These are phyloP conservation scores for Odontarrhena argentea DNA, from an alignment of 345 rosid genomes.

Conservation along the genomic window DNA sequence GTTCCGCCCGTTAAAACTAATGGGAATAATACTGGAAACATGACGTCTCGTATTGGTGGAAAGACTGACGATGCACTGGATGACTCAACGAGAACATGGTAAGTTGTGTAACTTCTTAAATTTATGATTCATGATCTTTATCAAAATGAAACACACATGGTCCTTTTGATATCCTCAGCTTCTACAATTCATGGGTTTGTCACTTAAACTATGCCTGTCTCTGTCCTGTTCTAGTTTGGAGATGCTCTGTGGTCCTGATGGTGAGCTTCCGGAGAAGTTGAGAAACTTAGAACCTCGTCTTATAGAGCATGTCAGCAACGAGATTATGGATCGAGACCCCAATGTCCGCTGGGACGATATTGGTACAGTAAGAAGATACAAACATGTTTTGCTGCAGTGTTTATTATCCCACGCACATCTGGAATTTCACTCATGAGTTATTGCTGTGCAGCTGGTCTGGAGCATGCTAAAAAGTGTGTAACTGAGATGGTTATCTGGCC, in stretches of 20 bases:
- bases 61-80: constrained; percentile 79
- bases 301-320: constrained; percentile 96
- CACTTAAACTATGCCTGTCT: background rate
- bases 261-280: constrained; percentile 93
- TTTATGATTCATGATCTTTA: constrained; percentile 15
- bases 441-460: constrained; percentile 81
- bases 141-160: constrained; percentile 10
- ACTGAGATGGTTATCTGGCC: constrained; percentile 99
- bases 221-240: constrained; percentile 62
- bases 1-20: constrained; percentile 84
- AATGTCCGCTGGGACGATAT: constrained; percentile 97
- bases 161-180: background rate
- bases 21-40: constrained; percentile 64
- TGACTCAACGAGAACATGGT: constrained; percentile 90
- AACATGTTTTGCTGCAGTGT: constrained; percentile 7
- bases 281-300: constrained; percentile 96
- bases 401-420: constrained; percentile 17
- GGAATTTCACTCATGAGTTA: constrained; percentile 34
- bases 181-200: background rate
- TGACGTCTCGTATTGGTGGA: constrained; percentile 66
- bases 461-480: constrained; percentile 98
- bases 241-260: constrained; percentile 94
- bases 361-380: constrained; percentile 54
- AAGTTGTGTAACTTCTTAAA: constrained; percentile 29
- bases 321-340: constrained; percentile 96